A percentile compares a stretch with the other conserved stretches of the same genome.
Conservation (phyloP, 1,284 basidiomycete species). For the Singerocomus inundabilis region DNA sequence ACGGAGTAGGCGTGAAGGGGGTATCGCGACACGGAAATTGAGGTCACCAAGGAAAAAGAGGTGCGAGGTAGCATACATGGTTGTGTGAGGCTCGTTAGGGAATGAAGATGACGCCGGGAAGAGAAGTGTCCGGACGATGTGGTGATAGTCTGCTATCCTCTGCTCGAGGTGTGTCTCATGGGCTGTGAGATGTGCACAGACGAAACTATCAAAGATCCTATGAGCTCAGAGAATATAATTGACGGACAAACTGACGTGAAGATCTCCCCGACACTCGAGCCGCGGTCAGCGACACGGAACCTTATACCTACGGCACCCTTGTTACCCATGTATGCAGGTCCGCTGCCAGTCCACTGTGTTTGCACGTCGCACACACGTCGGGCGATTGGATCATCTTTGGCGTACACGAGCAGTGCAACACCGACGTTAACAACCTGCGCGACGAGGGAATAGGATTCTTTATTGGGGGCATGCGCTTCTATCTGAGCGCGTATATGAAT, state of each 20-base stretch:
- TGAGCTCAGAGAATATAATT: constrained; percentile 6
- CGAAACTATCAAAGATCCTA: constrained; percentile 60
- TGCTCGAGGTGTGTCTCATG: constrained; percentile 70
- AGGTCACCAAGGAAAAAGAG: constrained; percentile 88
- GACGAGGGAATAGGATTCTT: constrained; percentile 69
- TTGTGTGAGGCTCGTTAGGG: constrained; percentile 44
- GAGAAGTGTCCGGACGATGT: constrained; percentile 80
- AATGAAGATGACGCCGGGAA: constrained; percentile 61
- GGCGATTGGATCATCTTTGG: constrained; percentile 64
- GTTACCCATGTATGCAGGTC: constrained; percentile 85
- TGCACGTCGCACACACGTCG: constrained; percentile 64
- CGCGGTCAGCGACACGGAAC: constrained; percentile 63
- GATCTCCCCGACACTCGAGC: constrained; percentile 63
- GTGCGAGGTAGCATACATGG: constrained; percentile 79
- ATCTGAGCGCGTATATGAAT: constrained; percentile 68
- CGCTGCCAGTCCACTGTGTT: constrained; percentile 74
- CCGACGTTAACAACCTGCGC: constrained; percentile 78
- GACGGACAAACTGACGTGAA: constrained; percentile 66
- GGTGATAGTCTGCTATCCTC: constrained; percentile 80
- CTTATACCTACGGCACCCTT: constrained; percentile 93
- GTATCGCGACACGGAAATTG: constrained; percentile 79
- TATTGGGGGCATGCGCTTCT: constrained; percentile 63
- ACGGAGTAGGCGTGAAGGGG: constrained; percentile 47
- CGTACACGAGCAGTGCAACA: constrained; percentile 80
- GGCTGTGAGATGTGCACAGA: constrained; percentile 89